These are phyloP conservation scores for Coemansia sp. DNA, from an alignment of 192 early-diverging fungal genomes.

Conservation along the genomic window DNA sequence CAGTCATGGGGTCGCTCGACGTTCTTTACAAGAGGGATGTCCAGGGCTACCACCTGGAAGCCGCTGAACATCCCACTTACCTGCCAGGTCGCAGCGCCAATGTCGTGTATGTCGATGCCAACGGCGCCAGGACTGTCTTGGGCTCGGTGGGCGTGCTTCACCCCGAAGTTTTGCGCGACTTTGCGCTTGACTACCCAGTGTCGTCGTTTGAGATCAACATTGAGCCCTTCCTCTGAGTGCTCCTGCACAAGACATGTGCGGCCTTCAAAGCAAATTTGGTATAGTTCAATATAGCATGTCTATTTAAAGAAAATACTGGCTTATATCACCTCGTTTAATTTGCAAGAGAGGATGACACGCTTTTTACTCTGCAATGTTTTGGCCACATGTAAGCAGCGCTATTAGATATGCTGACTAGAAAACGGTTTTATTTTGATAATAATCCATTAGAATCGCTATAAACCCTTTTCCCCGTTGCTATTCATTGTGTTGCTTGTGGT, in stretches of 20 bases:
- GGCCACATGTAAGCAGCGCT: no score
- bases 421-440: no score
- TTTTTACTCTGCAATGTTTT: no score
- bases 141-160: constrained; percentile 91
- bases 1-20: constrained; percentile 76
- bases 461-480: no score
- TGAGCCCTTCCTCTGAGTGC: constrained; percentile 92
- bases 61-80: constrained; percentile 62
- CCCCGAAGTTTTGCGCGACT: constrained; percentile 82
- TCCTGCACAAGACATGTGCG: not conserved
- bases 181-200: constrained; percentile 78
- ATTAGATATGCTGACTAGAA: no score
- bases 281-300: not conserved
- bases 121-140: constrained; percentile 53
- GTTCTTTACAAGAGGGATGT: constrained; percentile 6
- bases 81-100: constrained; percentile 90
- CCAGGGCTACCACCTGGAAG: constrained; percentile 36
- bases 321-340: no score
- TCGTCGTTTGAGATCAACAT: constrained; percentile 91
- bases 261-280: not conserved
- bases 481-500: not conserved
- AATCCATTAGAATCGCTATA: no score
- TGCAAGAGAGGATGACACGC: no score
- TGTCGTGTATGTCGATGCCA: constrained; percentile 57
- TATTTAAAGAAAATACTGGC: not conserved